Evolutionary conservation across 2,329 filamentous ascomycete species (phyloP), one percentile per base, ranked within the genome.

Genomic region (Xylariaceae sp.): DNA sequence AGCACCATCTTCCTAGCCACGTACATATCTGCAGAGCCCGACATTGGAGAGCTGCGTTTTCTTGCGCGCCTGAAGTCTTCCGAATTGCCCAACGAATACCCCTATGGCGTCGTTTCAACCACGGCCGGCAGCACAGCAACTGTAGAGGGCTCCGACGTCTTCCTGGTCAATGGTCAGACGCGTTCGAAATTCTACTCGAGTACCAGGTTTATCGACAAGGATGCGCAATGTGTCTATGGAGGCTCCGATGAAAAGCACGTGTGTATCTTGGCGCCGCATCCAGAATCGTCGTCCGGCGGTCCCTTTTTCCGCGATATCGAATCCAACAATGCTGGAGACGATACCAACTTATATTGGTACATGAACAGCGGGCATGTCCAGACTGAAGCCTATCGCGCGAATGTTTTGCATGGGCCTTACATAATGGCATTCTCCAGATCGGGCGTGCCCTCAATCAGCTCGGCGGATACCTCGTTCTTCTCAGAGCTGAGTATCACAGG

Each of bases 181-280:
- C 74, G 81, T 30, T 80, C 76, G 62, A 86, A 86, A 60, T 86
- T 85, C 67, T 86, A 82, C 64, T 83, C 78, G 2, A 80, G 76
- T 44, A 69, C 82, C 47, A 72, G 81, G n/a, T 85, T 83, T 62
- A 85, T 86, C 55, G 82, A 86, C 56, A 80, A 83, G 51, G 66
- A 76, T 34, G 71, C 75, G 19, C 80, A 83, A 56, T 85, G 81
- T 60, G 76, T 81, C 29, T 73, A 71, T 44, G 73, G 74, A 17
- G 67, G 65, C 44, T 62, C 59, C 22, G 54, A 61, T 34, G 37
- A 62, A 19, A 70, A 77, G 29, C 76, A 81, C 49, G 79, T 78
- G 9, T 85, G 81, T 60, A 76, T 84, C 60, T 65, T 83, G 40
- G 70, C 75, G 37, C 73, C 74, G 31, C 65, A 71, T 33, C 69